Evolutionary conservation across 495 filamentous ascomycete genomes (phyloP).

Genomic region (Terfezia claveryi): DNA sequence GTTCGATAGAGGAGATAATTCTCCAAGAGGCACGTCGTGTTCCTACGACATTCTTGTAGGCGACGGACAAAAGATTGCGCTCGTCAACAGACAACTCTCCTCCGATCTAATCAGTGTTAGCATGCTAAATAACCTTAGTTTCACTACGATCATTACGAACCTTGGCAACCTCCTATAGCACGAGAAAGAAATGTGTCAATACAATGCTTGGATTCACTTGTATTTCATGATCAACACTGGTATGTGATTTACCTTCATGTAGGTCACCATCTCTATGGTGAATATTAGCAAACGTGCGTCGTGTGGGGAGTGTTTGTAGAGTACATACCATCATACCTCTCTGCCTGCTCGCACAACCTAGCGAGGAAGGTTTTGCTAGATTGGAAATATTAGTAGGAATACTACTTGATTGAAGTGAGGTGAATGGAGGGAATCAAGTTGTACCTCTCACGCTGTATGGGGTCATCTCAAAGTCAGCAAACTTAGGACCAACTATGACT

Average conservation of each 20-base stretch:
- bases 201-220: no score
- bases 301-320: neutral
- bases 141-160: constrained; percentile 28
- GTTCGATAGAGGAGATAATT: constrained; percentile 99
- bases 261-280: constrained; percentile 79
- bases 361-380: constrained; percentile 99
- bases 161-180: constrained; percentile 76
- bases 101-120: constrained; percentile 38
- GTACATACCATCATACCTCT: constrained; percentile 89
- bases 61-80: constrained; percentile 95
- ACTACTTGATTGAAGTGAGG: constrained; percentile 5
- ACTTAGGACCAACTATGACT: neutral
- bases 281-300: constrained; percentile 18
- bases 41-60: constrained; percentile 99
- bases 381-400: constrained; percentile 21
- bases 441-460: constrained; percentile 65
- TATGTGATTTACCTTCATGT: constrained; percentile 65
- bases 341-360: constrained; percentile 98
- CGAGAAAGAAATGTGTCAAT: neutral
- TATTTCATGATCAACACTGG: no score
- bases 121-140: neutral
- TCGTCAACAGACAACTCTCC: constrained; percentile 94
- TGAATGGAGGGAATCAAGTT: constrained; percentile 13
- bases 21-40: constrained; percentile 97
- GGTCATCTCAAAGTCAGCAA: constrained; percentile 23